These are phyloP conservation scores for Chloris gayana DNA, from an alignment of 176 grass and related monocot genomes.

Conservation along the genomic window DNA sequence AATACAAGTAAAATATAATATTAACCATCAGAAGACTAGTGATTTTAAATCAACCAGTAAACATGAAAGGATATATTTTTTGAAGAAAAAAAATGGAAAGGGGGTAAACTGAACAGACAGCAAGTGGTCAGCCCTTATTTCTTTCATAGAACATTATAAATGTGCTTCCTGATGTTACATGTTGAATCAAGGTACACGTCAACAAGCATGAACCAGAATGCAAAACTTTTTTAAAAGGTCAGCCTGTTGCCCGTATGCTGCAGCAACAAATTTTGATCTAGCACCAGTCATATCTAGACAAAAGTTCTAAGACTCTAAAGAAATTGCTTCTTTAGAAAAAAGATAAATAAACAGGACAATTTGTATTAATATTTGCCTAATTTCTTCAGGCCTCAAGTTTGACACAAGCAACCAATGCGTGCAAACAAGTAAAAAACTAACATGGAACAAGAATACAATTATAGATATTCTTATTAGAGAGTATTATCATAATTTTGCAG, in stretches of 20 bases:
- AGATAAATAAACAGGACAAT: not conserved
- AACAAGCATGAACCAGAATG: not conserved
- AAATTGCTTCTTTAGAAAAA: not conserved
- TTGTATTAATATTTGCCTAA: not conserved
- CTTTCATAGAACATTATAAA: not conserved
- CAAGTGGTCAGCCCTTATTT: not conserved
- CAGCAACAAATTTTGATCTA: not conserved
- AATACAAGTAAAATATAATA: conserved; percentile 30
- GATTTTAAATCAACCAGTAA: conserved; percentile 4
- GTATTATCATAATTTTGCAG: conserved; percentile 3
- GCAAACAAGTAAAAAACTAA: conserved; percentile 12
- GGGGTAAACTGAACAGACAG: not conserved
- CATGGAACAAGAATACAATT: not conserved
- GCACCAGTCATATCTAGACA: not conserved
- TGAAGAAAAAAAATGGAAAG: not conserved
- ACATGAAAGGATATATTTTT: not conserved
- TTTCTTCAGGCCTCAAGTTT: not conserved
- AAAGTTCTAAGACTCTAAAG: not conserved
- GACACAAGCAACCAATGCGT: not conserved
- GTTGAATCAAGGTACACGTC: not conserved
- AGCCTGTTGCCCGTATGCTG: not conserved
- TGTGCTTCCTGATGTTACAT: not conserved
- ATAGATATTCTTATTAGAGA: not conserved
- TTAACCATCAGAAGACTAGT: not conserved
- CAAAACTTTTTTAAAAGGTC: not conserved